Evolutionary conservation across 2,329 filamentous ascomycete species (phyloP), one percentile per base, ranked within the genome.

Genomic region (Nigrospora oryzae): DNA sequence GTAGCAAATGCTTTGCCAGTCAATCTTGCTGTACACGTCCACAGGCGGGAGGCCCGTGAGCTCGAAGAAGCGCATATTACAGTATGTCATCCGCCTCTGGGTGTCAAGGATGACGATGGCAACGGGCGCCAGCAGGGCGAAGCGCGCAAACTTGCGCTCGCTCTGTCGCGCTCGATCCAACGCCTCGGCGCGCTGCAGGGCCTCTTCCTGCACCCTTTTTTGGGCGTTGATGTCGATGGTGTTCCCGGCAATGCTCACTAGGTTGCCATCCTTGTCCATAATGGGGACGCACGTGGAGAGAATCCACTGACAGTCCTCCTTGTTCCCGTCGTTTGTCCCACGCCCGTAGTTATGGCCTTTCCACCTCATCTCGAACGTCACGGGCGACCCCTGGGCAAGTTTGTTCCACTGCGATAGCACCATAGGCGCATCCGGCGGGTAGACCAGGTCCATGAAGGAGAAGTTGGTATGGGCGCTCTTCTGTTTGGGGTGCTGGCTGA

Each of bases 91-190:
- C 23, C 74, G 69, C 4, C 87, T 87, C 34, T 71, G 62, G 0
- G 77, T 73, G 56, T 89, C 77, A n/a, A 86, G 84, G 52, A 93
- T 90, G 59, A 90, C 91, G 66, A 94, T 84, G 30, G 87, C 88
- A 1, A 90, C 86, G 0, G 87, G 87, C 0, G 86, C 84, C 51
- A 89, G 86, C 56, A 90, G 86, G 3, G 86, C 86, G 84, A 93
- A 89, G 38, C 86, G 75, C 1, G 85, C 87, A 58, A 93, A 91
- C 46, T 84, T 83, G 32, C 84, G 83, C 60, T 93, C 87, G 58
- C 81, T 81, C 54, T 82, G 77, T 36, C 74, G 69, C 0, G 77
- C 77, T 54, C 83, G 76, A 52, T 77, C 46, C 12, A 47, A 38
- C 5, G 46, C 46, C 19, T 44, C 42, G 11, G 46, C 46, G 11